Conservation (phyloP, 495 filamentous ascomycete genomes). For the Xylaria scruposa region DNA sequence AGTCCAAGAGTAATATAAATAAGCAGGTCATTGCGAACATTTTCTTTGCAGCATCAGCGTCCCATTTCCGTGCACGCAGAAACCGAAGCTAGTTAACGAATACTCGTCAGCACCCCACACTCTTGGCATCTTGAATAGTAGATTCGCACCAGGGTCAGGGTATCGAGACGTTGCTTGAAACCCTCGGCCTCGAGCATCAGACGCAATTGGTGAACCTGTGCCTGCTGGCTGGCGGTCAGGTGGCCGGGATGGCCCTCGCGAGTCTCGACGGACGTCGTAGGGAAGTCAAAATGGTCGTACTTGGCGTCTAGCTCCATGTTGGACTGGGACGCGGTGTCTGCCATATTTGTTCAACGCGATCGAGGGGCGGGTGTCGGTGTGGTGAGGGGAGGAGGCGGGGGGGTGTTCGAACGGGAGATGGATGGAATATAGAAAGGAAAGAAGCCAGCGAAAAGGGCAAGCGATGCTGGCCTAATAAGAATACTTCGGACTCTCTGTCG, state of each 20-base stretch:
- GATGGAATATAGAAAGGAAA: not conserved
- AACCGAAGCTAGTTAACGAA: conserved; percentile 74
- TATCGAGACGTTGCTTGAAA: conserved; percentile 86
- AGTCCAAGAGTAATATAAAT: not conserved
- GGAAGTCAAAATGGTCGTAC: conserved; percentile 96
- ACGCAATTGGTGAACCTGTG: conserved; percentile 84
- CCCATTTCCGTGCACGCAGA: conserved; percentile 92
- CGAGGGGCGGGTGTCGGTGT: conserved; percentile 10
- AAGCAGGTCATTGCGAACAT: conserved; percentile 66
- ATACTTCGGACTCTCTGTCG: not conserved
- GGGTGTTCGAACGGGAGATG: not conserved
- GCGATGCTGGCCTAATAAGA: conserved; percentile 18
- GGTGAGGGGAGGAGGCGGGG: conserved; percentile 5
- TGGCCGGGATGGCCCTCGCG: conserved; percentile 86
- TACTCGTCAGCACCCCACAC: conserved; percentile 10
- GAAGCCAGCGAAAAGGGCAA: not conserved
- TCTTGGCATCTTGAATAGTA: not conserved
- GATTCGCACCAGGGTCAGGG: conserved; percentile 75
- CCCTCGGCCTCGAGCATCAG: conserved; percentile 82
- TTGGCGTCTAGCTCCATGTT: conserved; percentile 76
- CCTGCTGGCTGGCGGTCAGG: conserved; percentile 87
- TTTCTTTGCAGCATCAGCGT: conserved; percentile 79
- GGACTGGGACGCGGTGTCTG: conserved; percentile 33
- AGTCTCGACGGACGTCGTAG: conserved; percentile 72
- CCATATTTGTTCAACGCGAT: conserved; percentile 28